Conservation (phyloP, 2,329 filamentous ascomycete species). For the Pseudogymnoascus sp. region DNA sequence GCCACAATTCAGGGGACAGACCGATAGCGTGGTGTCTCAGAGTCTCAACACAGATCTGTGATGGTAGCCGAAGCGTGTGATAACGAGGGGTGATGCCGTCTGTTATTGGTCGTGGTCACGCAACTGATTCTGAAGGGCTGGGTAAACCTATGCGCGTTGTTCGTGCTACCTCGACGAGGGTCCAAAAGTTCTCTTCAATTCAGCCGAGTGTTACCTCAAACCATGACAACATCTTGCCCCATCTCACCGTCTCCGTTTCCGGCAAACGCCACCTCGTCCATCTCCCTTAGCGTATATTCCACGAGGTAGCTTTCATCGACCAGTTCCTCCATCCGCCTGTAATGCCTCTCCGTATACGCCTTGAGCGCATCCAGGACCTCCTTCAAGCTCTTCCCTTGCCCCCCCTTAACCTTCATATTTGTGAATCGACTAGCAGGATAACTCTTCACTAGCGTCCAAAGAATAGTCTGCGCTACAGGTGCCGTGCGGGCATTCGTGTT, state of each 20-base stretch:
- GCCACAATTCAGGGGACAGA: neutral
- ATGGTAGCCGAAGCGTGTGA: neutral
- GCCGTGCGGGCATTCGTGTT: conserved; percentile 91
- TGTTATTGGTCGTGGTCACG: neutral
- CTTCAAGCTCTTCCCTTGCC: conserved; percentile 57
- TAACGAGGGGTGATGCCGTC: neutral
- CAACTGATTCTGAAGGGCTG: neutral
- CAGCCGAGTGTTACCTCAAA: conserved; percentile 3
- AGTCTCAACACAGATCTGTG: neutral
- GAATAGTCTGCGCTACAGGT: conserved; percentile 73
- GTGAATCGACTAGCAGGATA: conserved; percentile 75
- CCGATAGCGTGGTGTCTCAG: neutral
- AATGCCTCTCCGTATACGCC: conserved; percentile 89
- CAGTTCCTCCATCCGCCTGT: conserved; percentile 78
- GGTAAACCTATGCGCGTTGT: neutral
- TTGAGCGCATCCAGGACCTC: conserved; percentile 81
- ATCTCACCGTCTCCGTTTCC: conserved; percentile 14
- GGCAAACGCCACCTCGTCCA: conserved; percentile 51
- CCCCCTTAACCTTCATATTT: conserved; percentile 54
- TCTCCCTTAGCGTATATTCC: conserved; percentile 86
- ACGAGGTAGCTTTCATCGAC: conserved; percentile 91
- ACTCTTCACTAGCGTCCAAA: conserved; percentile 69
- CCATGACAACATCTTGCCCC: conserved; percentile 5
- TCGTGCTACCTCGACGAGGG: neutral
- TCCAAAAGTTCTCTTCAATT: neutral